phyloP scores from a whole-genome alignment of 1,139 yeast species.

The Sugiyamaella novakii region DNA sequence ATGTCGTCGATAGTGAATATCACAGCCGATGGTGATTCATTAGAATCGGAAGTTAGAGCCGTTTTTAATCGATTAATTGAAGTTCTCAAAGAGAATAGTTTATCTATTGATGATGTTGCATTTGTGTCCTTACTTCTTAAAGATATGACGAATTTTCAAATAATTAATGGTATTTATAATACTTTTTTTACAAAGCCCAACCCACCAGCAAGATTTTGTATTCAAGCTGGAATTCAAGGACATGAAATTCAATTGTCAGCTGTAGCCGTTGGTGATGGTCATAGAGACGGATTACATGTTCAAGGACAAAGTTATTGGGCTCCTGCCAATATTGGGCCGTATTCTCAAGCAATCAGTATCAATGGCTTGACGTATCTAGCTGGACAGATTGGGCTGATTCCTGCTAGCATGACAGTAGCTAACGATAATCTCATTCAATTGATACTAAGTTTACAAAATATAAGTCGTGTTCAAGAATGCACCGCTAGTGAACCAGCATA shows the following conservation, averaged over 20 bases:
- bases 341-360: conserved; percentile 75
- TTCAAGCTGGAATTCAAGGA: conserved; percentile 58
- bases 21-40: neutral
- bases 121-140: conserved; percentile 50
- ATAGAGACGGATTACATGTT: conserved; percentile 69
- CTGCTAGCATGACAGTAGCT: conserved; percentile 58
- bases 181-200: conserved; percentile 56
- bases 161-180: conserved; percentile 62
- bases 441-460: conserved; percentile 70
- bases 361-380: conserved; percentile 65
- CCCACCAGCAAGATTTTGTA: conserved; percentile 90
- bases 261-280: conserved; percentile 38
- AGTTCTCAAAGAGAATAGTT: conserved; percentile 10
- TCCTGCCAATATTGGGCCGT: conserved; percentile 96
- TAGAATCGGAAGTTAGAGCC: conserved; percentile 27
- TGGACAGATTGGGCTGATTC: conserved; percentile 89
- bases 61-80: conserved; percentile 25
- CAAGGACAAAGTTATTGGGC: conserved; percentile 97
- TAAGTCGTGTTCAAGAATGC: conserved; percentile 62
- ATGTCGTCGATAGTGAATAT: neutral
- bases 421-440: conserved; percentile 40
- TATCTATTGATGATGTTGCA: conserved; percentile 24
- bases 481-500: conserved; percentile 44
- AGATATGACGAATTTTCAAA: conserved; percentile 62
- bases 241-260: conserved; percentile 61